Evolutionary conservation across 139 green algal genomes (phyloP).

Genomic region (Pseudopediastrum boryanum): DNA sequence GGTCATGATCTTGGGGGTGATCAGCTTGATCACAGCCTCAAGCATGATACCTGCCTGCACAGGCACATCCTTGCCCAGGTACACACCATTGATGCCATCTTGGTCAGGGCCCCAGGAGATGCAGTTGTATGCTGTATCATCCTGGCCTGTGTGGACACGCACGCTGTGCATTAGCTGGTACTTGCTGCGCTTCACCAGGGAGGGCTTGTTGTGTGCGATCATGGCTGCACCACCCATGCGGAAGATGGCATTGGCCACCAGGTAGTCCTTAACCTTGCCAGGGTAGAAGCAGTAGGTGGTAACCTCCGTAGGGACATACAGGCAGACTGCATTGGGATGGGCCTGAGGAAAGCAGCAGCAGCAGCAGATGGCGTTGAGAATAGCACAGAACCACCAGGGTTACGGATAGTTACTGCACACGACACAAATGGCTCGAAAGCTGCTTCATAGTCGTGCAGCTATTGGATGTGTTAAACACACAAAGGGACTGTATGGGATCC

Average conservation of each 20-base stretch:
- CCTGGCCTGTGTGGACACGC: conserved; percentile 72
- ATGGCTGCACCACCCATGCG: conserved; percentile 55
- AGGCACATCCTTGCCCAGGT: conserved; percentile 58
- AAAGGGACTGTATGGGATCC: too few species aligned
- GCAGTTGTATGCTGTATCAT: conserved; percentile 40
- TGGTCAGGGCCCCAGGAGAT: conserved; percentile 56
- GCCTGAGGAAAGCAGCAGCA: conserved; percentile 27
- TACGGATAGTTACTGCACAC: too few species aligned
- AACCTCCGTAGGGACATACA: conserved; percentile 48
- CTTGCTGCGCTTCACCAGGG: conserved; percentile 57
- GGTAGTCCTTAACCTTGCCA: conserved; percentile 55
- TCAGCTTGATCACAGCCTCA: conserved; percentile 44
- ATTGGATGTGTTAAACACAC: too few species aligned
- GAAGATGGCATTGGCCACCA: conserved; percentile 70
- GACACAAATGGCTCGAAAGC: too few species aligned
- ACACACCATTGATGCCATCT: conserved; percentile 61
- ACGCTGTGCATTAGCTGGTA: conserved; percentile 76
- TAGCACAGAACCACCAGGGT: too few species aligned
- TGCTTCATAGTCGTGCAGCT: too few species aligned
- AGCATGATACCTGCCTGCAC: conserved; percentile 50
- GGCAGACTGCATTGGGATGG: conserved; percentile 42
- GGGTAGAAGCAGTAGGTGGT: conserved; percentile 58
- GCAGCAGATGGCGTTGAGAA: background rate
- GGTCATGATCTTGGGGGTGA: conserved; percentile 60
- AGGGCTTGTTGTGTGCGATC: conserved; percentile 73